Conservation (phyloP, 2,329 filamentous ascomycete genomes). For the Aspergillus terreus region DNA sequence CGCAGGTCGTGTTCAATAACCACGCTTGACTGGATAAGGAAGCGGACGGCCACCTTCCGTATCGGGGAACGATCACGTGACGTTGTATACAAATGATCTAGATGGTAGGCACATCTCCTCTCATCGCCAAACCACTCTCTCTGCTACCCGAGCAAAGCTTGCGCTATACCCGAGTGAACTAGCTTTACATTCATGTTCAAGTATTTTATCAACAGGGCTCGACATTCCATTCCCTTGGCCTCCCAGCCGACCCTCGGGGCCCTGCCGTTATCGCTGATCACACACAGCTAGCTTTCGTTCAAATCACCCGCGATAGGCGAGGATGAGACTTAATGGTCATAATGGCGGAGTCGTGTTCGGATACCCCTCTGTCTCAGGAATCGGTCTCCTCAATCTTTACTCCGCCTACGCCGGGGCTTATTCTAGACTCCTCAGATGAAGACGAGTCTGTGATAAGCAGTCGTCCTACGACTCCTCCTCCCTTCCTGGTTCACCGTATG, state of each 20-base stretch:
- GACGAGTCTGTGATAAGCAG: conserved; percentile 2
- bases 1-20: neutral
- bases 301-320: too few species aligned
- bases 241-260: too few species aligned
- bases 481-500: neutral
- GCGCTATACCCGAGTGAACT: neutral
- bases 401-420: conserved; percentile 7
- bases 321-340: too few species aligned
- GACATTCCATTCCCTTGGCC: too few species aligned
- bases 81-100: neutral
- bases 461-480: conserved; percentile 4
- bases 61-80: conserved; percentile 13
- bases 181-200: neutral
- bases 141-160: neutral
- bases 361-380: conserved; percentile 25
- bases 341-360: neutral
- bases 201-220: neutral
- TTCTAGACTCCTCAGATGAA: conserved; percentile 8
- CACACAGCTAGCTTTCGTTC: too few species aligned
- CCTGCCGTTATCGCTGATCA: too few species aligned
- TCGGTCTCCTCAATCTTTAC: neutral
- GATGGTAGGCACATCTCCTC: neutral
- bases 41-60: conserved; percentile 10
- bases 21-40: neutral
- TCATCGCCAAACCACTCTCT: neutral